Conservation (phyloP, 352 stramenopile genomes). For the Phytophthora meadii region DNA sequence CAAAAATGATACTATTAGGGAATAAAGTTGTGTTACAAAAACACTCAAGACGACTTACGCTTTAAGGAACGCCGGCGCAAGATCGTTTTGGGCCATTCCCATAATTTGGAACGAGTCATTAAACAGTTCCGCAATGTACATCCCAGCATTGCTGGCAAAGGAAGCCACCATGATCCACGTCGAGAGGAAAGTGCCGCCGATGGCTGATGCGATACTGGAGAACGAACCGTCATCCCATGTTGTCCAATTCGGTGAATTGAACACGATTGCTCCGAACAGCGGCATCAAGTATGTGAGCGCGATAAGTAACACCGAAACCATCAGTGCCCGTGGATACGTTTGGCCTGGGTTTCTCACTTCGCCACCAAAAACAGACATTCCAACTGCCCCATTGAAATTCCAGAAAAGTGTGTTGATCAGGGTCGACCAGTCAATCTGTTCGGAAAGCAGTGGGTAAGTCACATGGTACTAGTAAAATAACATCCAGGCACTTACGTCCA, state of each 20-base stretch:
- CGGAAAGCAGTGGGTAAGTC: neutral
- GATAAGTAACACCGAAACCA: constrained; percentile 83
- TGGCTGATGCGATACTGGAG: constrained; percentile 85
- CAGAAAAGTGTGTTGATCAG: constrained; percentile 97
- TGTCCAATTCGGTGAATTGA: constrained; percentile 63
- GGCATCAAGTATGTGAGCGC: constrained; percentile 89
- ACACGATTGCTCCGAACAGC: constrained; percentile 83
- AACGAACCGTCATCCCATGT: constrained; percentile 94
- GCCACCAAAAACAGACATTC: constrained; percentile 86
- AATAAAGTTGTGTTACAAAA: neutral
- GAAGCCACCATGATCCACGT: constrained; percentile 92
- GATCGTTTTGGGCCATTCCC: constrained; percentile 83
- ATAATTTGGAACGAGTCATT: constrained; percentile 91
- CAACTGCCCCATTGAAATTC: constrained; percentile 95
- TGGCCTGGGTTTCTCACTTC: constrained; percentile 85
- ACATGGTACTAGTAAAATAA: neutral
- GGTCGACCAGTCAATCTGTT: constrained; percentile 50
- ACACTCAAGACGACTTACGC: constrained; percentile 51
- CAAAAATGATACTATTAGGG: constrained; percentile 5
- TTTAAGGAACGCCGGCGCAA: constrained; percentile 84
- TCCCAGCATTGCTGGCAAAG: constrained; percentile 89
- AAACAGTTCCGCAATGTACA: constrained; percentile 95
- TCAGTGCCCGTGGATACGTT: constrained; percentile 88
- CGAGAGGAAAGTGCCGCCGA: constrained; percentile 87
- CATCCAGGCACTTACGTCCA: constrained; percentile 22